phyloP scores from a whole-genome alignment of 306 rosid genomes.

The Corylus avellana region DNA sequence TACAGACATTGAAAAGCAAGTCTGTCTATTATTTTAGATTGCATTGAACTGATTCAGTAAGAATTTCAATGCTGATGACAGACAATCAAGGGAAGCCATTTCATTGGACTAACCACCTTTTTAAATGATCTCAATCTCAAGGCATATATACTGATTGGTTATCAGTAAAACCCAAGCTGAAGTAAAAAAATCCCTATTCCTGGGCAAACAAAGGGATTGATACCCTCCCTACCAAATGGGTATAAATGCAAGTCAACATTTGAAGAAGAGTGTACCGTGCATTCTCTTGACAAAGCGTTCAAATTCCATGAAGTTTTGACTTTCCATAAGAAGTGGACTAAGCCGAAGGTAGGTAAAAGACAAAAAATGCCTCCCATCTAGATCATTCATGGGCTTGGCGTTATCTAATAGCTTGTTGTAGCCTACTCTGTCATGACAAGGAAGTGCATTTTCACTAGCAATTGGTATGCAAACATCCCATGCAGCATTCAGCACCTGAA shows the following conservation, averaged over 20 bases:
- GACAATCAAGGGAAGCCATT: neutral
- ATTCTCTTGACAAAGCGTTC: constrained; percentile 89
- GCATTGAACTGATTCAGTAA: neutral
- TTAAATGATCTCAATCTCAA: neutral
- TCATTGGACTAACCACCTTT: neutral
- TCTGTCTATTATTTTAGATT: neutral
- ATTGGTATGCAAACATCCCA: constrained; percentile 78
- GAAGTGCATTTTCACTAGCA: constrained; percentile 68
- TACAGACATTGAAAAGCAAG: neutral
- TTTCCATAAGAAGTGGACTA: constrained; percentile 77
- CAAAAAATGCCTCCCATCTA: constrained; percentile 80
- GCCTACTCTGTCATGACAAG: constrained; percentile 66
- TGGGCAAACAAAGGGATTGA: neutral
- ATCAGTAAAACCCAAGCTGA: neutral
- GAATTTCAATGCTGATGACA: neutral
- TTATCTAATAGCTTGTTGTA: constrained; percentile 82
- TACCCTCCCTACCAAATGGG: neutral
- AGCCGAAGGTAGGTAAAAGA: constrained; percentile 87
- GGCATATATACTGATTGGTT: neutral
- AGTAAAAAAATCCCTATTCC: neutral
- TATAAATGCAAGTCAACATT: neutral
- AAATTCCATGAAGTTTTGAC: constrained; percentile 72
- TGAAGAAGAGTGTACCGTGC: constrained; percentile 64
- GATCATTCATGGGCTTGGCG: constrained; percentile 78
- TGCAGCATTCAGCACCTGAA: constrained; percentile 83